Evolutionary conservation across 2,329 filamentous ascomycete species (phyloP).

Genomic region (Seiridium unicorne): DNA sequence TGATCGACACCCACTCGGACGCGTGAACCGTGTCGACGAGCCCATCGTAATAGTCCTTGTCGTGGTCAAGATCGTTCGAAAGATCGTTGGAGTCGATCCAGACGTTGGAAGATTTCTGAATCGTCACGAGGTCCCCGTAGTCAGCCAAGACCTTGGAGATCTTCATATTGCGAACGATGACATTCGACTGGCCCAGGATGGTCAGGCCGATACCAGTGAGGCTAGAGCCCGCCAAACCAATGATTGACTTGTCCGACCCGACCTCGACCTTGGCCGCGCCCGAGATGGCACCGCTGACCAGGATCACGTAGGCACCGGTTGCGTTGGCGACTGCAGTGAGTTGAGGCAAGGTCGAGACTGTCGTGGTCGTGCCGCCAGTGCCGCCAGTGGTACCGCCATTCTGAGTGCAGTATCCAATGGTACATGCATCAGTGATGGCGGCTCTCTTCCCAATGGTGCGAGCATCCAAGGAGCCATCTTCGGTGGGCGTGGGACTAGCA

Average conservation of each 20-base stretch:
- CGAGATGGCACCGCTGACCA: constrained; percentile 43
- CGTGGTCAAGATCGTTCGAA: constrained; percentile 54
- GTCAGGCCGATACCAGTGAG: constrained; percentile 49
- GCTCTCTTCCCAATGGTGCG: constrained; percentile 20
- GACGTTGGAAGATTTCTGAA: constrained; percentile 55
- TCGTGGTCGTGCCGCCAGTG: constrained; percentile 51
- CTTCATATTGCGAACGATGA: constrained; percentile 62
- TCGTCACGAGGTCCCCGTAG: constrained; percentile 59
- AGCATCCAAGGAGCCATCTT: constrained; percentile 11
- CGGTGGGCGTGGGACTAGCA: constrained; percentile 15
- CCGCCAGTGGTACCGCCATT: constrained; percentile 48
- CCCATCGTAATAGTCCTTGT: constrained; percentile 71
- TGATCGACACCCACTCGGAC: constrained; percentile 57
- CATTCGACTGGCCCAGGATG: constrained; percentile 52
- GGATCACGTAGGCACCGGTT: constrained; percentile 41
- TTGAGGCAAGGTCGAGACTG: constrained; percentile 48
- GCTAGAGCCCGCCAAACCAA: constrained; percentile 38
- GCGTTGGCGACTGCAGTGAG: constrained; percentile 49
- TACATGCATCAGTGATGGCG: constrained; percentile 17
- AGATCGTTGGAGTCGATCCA: constrained; percentile 71
- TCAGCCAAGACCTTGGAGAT: constrained; percentile 55
- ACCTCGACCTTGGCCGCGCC: constrained; percentile 40
- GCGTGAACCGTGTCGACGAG: constrained; percentile 64
- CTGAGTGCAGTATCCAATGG: constrained; percentile 17
- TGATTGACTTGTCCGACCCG: constrained; percentile 49